phyloP scores from a whole-genome alignment of 73 alveolate species.

The Breviolum minutum region DNA sequence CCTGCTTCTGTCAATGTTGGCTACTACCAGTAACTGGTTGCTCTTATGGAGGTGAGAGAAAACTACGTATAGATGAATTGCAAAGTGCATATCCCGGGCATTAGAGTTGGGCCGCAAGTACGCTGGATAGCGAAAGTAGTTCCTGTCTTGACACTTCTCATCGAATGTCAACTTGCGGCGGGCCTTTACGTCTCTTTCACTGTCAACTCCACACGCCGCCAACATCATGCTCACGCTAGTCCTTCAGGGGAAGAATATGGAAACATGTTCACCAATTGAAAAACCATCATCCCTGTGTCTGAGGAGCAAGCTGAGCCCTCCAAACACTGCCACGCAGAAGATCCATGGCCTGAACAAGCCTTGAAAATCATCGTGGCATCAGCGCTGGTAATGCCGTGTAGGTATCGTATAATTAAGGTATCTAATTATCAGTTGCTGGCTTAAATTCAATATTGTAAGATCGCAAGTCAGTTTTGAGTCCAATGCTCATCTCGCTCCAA shows the following conservation, averaged over 20 bases:
- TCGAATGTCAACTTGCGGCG: not conserved
- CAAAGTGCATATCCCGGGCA: too few relatives aligned
- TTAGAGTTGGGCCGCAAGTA: too few relatives aligned
- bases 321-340: slow-evolving; percentile 31
- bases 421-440: too few relatives aligned
- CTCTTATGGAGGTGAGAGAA: too few relatives aligned
- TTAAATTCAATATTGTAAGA: too few relatives aligned
- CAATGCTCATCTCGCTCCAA: slow-evolving; percentile 42
- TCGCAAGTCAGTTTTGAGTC: not conserved
- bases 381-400: not conserved
- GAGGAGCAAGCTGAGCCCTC: slow-evolving; percentile 30
- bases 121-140: not conserved
- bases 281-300: not conserved
- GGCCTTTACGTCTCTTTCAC: slow-evolving; percentile 37
- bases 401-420: not conserved
- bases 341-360: slow-evolving; percentile 63
- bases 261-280: not conserved
- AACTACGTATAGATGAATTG: too few relatives aligned
- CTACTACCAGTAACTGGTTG: too few relatives aligned
- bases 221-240: slow-evolving; percentile 50
- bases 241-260: not conserved
- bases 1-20: not conserved
- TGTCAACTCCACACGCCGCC: slow-evolving; percentile 45
- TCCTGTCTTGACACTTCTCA: not conserved
- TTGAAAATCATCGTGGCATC: not conserved